Base-by-base conservation (phyloP, 2,329 filamentous ascomycete species). In the Fusarium albidum region DNA sequence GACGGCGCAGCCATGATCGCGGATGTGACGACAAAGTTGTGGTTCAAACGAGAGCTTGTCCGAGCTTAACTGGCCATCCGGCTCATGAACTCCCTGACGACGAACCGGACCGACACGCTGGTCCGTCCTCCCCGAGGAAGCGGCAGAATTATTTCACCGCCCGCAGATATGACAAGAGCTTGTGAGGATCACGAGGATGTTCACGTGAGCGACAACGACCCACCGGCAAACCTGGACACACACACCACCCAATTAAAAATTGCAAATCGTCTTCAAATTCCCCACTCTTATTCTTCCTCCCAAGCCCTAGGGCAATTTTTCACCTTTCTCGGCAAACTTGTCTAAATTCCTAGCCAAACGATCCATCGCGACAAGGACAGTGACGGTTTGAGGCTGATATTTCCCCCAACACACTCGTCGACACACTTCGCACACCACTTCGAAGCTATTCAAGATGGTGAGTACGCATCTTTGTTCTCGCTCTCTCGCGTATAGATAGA, bases 371-470 rank as follows among this genome's bases (percentile, higher is more conserved):
- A 70, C 64, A 69, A 63, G 64, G 69, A 69, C 69, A 69, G 68
- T 68, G 64, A 71, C 70, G 66, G 65, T 69, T 69, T 61, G 68
- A 72, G 69, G 68, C 68, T 70, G 68, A 70, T 66, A 65, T 67
- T 68, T 65, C 59, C 55, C 56, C 59, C 60, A 67, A 69, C 65
- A 68, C 69, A 71, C 68, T 71, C 67, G 70, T 71, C 72, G 72
- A 71, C 72, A 72, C 65, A 74, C 71, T 73, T 75, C 72, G 71
- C 70, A 74, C 61, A 71, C 64, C 71, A 72, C 69, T 71, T 72
- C 72, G 69, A 73, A 75, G 71, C 68, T 69, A 72, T 71, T 74
- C 73, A 80, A 75, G 72, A 80, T 80, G 77, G 77, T 79, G 74
- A 79, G 77, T 78, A 63, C 55, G 58, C 59, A 52, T 54, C 52